Evolutionary conservation across 1,284 basidiomycete species (phyloP).

Genomic region (Apiotrichum porosum): DNA sequence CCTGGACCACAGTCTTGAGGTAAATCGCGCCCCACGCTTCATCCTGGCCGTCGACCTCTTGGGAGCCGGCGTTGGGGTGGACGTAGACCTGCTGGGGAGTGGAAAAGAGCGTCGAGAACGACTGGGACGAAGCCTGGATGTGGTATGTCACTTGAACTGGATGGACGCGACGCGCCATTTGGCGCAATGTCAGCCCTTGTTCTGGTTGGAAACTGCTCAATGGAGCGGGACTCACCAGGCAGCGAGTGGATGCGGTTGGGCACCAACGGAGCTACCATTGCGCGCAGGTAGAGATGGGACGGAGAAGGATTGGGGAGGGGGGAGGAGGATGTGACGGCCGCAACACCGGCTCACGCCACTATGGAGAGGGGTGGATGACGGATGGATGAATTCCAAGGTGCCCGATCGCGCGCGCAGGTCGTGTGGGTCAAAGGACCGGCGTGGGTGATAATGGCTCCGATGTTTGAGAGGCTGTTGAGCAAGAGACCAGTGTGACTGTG

Average conservation of each 20-base stretch:
- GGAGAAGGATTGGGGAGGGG: neutral
- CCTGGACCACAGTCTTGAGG: constrained; percentile 42
- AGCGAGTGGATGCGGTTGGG: constrained; percentile 42
- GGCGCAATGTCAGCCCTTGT: neutral
- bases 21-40: constrained; percentile 45
- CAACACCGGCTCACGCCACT: too few species aligned
- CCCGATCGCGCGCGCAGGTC: too few species aligned
- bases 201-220: too few species aligned
- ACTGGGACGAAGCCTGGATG: constrained; percentile 33
- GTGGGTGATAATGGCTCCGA: too few species aligned
- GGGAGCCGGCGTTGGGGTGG: constrained; percentile 29
- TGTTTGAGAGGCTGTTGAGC: too few species aligned
- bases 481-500: too few species aligned
- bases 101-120: constrained; percentile 35
- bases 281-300: neutral
- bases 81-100: constrained; percentile 42
- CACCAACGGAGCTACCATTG: constrained; percentile 24
- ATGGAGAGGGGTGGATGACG: too few species aligned
- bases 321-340: neutral
- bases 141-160: constrained; percentile 42
- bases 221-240: constrained; percentile 31
- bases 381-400: too few species aligned
- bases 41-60: constrained; percentile 20
- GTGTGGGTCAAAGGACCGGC: too few species aligned
- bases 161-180: constrained; percentile 5